phyloP scores from a whole-genome alignment of 148 eudicot genomes.

The Drosera capensis region DNA sequence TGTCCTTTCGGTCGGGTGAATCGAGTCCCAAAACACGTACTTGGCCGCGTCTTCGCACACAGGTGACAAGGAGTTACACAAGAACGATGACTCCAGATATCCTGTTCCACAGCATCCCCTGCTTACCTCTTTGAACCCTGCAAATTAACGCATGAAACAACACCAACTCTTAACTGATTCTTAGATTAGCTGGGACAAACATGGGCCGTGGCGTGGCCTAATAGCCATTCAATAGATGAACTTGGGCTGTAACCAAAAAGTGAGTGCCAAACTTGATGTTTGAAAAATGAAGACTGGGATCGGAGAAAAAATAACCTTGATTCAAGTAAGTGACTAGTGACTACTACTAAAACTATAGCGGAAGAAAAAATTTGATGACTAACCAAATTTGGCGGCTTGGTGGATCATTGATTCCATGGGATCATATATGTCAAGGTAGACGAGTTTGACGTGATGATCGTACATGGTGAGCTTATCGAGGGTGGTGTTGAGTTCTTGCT shows the following conservation, averaged over 20 bases:
- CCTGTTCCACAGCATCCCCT: conserved; percentile 73
- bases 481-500: conserved; percentile 11
- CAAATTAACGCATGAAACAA: too few species aligned
- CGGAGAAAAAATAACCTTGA: too few species aligned
- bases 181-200: too few species aligned
- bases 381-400: conserved; percentile 8
- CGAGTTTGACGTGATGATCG: conserved; percentile 17
- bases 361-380: too few species aligned
- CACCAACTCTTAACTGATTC: too few species aligned
- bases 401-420: conserved; percentile 19
- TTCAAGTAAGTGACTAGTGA: too few species aligned
- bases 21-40: conserved; percentile 54
- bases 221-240: too few species aligned
- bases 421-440: conserved; percentile 27
- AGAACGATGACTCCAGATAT: conserved; percentile 26
- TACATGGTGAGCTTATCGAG: conserved; percentile 6
- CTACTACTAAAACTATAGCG: too few species aligned
- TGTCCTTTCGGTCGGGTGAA: conserved; percentile 57
- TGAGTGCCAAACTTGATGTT: too few species aligned
- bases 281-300: too few species aligned
- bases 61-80: conserved; percentile 37
- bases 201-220: too few species aligned
- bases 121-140: conserved; percentile 13
- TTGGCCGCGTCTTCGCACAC: conserved; percentile 40
- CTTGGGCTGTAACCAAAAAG: too few species aligned